Percentiles rank a stretch among this genome's conserved stretches.
These are phyloP conservation scores for Nyssa sinensis DNA, from an alignment of 148 eudicot species.

Conservation along the genomic window DNA sequence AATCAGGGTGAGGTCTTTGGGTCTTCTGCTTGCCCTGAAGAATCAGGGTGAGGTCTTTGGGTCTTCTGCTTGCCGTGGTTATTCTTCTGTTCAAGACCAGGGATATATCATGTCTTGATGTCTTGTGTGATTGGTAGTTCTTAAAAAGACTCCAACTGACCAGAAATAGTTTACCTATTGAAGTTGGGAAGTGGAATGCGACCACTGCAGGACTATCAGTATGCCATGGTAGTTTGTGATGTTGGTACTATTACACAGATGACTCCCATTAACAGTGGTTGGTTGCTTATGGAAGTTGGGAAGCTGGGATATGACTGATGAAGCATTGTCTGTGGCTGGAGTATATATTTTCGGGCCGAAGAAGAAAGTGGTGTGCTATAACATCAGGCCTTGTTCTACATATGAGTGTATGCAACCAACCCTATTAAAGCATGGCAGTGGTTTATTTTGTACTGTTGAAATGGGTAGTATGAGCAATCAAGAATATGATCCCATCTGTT, in stretches of 20 bases:
- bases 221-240: background rate
- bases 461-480: background rate
- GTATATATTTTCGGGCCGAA: background rate
- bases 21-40: background rate
- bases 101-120: background rate
- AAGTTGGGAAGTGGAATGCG: too few species aligned
- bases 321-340: background rate
- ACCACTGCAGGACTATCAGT: background rate
- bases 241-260: background rate
- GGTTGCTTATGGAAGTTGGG: background rate
- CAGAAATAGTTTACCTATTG: too few species aligned
- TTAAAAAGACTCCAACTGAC: background rate
- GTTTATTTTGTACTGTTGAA: background rate
- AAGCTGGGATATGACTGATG: background rate
- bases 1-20: background rate
- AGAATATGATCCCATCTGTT: background rate
- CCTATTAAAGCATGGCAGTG: background rate
- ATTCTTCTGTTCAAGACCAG: background rate
- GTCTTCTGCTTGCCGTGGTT: background rate
- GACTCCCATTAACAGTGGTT: background rate
- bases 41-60: background rate
- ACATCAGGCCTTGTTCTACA: background rate
- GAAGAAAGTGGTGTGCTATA: background rate
- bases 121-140: background rate
- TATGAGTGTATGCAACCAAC: too few species aligned